Evolutionary conservation across 768 basidiomycete genomes (phyloP).

Genomic region (Tylopilus sp.): DNA sequence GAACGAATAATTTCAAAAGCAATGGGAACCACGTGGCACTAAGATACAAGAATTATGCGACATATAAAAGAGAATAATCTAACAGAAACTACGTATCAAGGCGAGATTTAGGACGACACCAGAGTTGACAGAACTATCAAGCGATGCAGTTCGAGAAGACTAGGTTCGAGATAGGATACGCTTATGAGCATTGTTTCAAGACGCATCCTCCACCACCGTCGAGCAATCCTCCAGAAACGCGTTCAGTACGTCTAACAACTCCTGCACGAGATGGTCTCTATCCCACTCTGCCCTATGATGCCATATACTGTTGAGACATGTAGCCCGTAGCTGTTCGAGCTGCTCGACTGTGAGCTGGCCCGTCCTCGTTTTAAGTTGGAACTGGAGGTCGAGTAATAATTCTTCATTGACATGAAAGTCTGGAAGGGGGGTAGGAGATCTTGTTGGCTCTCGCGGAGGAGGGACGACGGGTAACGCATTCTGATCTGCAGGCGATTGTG

Average conservation of each 20-base stretch:
- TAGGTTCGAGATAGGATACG: background rate
- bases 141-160: background rate
- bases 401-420: constrained; percentile 66
- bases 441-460: constrained; percentile 43
- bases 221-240: constrained; percentile 67
- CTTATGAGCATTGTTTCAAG: constrained; percentile 4
- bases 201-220: constrained; percentile 16
- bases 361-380: constrained; percentile 53
- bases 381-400: constrained; percentile 46
- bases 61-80: constrained; percentile 26
- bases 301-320: constrained; percentile 81
- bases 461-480: constrained; percentile 20
- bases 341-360: constrained; percentile 72
- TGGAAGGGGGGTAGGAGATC: constrained; percentile 68
- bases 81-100: background rate
- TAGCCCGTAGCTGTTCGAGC: constrained; percentile 90
- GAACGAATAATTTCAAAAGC: too few species aligned
- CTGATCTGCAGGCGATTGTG: constrained; percentile 10
- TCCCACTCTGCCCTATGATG: constrained; percentile 80
- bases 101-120: background rate
- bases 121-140: too few species aligned
- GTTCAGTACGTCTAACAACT: constrained; percentile 53
- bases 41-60: constrained; percentile 16
- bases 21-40: constrained; percentile 1
- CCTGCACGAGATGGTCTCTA: constrained; percentile 57